Base-by-base conservation (phyloP, 2,329 filamentous ascomycete genomes). In the Myriosclerotinia curreyana region DNA sequence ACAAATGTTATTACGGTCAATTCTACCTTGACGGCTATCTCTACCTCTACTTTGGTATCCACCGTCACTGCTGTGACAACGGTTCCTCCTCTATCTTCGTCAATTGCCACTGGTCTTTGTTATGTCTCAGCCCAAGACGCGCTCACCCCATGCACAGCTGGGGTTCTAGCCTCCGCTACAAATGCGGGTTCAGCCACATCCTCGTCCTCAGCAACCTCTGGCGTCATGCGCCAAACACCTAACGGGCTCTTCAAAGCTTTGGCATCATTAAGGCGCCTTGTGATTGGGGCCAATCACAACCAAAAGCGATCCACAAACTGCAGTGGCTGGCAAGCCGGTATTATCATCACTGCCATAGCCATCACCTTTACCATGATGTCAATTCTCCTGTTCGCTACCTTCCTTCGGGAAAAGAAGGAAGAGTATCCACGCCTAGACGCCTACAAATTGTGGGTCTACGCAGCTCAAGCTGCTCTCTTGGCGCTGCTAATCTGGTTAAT, bases 371-470 rank as follows among this genome's bases (percentile, higher is more conserved):
- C 54, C 5, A n/a, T 56, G 7, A 20, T 56, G 1, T 56, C 54
- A n/a, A 56, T 56, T 5, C 54, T 56, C 0, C 34, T 31, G 20
- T 56, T 56, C 11, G 40, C 40, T 6, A 56, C 54, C 20, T 22
- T 56, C 2, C 1, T 46, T 14, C 17, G 28, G 2, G 54, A 56
- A 20, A 56, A 56, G 17, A 15, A 6, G 8, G 54, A 56, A 5
- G 40, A 46, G 5, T 31, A n/a, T 1, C 28, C 54, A 2, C 54
- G 40, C 11, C 7, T 56, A 15, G n/a, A 34, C 34, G 40, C 54
- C 17, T 46, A 46, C 40, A 56, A 20, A 14, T 56, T 40, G 54
- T 56, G 54, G 54, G 28, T 56, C 20, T 56, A 34, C 34, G 54
- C 25, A 5, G 25, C 17, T 2, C 54, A 56, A 34, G 20, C 9